Base-by-base conservation (phyloP, 148 eudicot genomes). In the Vaccinium myrtillus region DNA sequence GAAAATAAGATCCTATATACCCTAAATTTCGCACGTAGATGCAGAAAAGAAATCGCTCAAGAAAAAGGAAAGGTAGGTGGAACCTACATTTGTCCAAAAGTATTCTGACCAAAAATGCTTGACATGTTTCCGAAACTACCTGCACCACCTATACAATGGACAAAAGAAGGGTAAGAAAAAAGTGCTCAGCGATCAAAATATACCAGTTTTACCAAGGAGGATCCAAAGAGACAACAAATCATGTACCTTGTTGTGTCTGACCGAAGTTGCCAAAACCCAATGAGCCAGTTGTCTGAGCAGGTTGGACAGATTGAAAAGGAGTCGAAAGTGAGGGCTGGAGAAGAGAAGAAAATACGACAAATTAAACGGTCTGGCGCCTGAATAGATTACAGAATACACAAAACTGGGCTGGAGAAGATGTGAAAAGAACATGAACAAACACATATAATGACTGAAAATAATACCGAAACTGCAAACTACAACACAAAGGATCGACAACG, bases 31-130 rank as follows among this genome's bases (percentile, higher is more conserved):
- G 39, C 0, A 7, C 43, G 53, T 2, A n/a, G 0, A 65, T 63
- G 43, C 3, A 81, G 8, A 16, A 56, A 71, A 48, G 55, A 8
- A 81, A 63, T 43, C 13, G 27, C 63, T 23, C 11, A 53, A 30
- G 21, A 81, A 39, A 81, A 5, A 4, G 78, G 78, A 9, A 85
- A 9, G 77, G 76, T 12, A 81, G 75, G 54, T 39, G 53, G 77
- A 77, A 88, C 96, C 77, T 96, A 96, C 99, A 80, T 39, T 85
- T 93, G 98, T 86, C 93, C 98, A 91, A 88, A 85, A 55, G 85
- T 82, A 88, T 49, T 89, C 90, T 92, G 95, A 61, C 92, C 93
- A 86, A 93, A 92, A 56, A 90, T 82, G 89, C 93, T 87, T 82
- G 96, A 71, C 80, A 89, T 92, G 86, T 89, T 87, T 75, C 93